A percentile compares a stretch with the other conserved stretches of the same genome.
Evolutionary conservation across 768 basidiomycete species (phyloP).

Genomic region (Lactarius vividus): DNA sequence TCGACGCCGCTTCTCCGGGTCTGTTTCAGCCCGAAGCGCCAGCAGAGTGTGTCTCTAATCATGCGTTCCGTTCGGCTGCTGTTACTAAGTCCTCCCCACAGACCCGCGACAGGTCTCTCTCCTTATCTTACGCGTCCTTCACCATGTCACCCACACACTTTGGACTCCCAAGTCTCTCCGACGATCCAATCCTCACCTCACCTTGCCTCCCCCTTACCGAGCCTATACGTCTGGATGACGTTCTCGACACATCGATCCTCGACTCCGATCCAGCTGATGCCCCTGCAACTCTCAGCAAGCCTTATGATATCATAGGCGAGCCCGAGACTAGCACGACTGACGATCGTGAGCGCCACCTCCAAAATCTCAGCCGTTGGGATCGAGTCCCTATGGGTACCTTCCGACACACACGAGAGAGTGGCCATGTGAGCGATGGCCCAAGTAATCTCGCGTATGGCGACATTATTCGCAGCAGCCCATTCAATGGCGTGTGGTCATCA

Average conservation of each 20-base stretch:
- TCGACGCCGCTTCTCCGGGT: slow-evolving; percentile 23
- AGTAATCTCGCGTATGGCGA: slow-evolving; percentile 22
- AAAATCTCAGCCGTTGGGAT: slow-evolving; percentile 68
- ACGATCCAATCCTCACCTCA: slow-evolving; percentile 37
- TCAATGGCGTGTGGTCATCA: slow-evolving; percentile 29
- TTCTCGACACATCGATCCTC: slow-evolving; percentile 70
- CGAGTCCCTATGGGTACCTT: slow-evolving; percentile 70
- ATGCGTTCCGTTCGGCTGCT: not conserved
- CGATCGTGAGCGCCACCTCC: slow-evolving; percentile 41
- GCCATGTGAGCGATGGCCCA: slow-evolving; percentile 24
- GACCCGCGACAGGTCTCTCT: slow-evolving; percentile 34
- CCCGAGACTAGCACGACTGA: slow-evolving; percentile 24
- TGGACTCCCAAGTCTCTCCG: slow-evolving; percentile 27
- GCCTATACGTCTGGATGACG: slow-evolving; percentile 68
- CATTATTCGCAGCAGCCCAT: slow-evolving; percentile 25
- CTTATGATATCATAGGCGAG: slow-evolving; percentile 25
- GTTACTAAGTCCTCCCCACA: slow-evolving; percentile 29
- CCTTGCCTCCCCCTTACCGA: slow-evolving; percentile 38
- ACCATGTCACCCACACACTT: slow-evolving; percentile 33
- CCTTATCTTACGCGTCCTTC: slow-evolving; percentile 36
- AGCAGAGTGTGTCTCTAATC: slow-evolving; percentile 21
- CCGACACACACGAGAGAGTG: slow-evolving; percentile 53
- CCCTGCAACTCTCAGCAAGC: slow-evolving; percentile 4
- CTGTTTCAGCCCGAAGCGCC: slow-evolving; percentile 20
- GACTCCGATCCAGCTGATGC: slow-evolving; percentile 47